Conservation (phyloP, 2,329 filamentous ascomycete species). For the Fusarium sarcochroum region DNA sequence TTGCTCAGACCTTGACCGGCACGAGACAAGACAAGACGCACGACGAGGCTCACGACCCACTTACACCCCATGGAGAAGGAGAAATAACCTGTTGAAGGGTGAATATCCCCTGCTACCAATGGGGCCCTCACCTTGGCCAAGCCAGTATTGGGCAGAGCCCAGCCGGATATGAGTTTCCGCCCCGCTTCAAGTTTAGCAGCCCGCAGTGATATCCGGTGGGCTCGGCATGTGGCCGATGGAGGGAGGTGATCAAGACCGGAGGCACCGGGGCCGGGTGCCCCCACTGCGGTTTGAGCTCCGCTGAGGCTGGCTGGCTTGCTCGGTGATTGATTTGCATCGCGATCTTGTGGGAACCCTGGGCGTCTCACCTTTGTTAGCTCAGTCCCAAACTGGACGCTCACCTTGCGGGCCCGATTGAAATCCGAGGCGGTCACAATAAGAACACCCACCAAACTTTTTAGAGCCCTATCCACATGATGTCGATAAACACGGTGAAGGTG, state of each 20-base stretch:
- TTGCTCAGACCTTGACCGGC: slow-evolving; percentile 40
- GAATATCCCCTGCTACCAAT: slow-evolving; percentile 20
- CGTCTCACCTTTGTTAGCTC: slow-evolving; percentile 38
- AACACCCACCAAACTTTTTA: slow-evolving; percentile 26
- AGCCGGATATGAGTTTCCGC: slow-evolving; percentile 44
- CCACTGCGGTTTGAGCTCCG: slow-evolving; percentile 43
- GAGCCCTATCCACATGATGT: slow-evolving; percentile 21
- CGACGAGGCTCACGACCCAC: slow-evolving; percentile 30
- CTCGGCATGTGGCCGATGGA: slow-evolving; percentile 48
- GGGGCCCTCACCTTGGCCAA: slow-evolving; percentile 17
- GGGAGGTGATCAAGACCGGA: slow-evolving; percentile 40
- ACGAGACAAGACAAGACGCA: slow-evolving; percentile 33
- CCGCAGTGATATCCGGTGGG: slow-evolving; percentile 29
- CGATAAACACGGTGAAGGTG: slow-evolving; percentile 33
- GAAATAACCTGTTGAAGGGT: slow-evolving; percentile 20
- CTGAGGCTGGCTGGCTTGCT: slow-evolving; percentile 41
- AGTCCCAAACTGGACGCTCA: slow-evolving; percentile 26
- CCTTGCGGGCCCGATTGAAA: slow-evolving; percentile 26
- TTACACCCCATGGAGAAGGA: slow-evolving; percentile 39
- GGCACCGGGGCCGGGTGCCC: slow-evolving; percentile 39
- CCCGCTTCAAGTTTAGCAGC: slow-evolving; percentile 36
- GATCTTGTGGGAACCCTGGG: slow-evolving; percentile 34
- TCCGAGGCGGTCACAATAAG: slow-evolving; percentile 32
- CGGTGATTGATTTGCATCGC: slow-evolving; percentile 46
- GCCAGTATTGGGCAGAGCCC: slow-evolving; percentile 15